A percentile compares a stretch with the other conserved stretches of the same genome.
These are phyloP conservation scores for Candida namnaoensis DNA, from an alignment of 805 yeast genomes.

Conservation along the genomic window DNA sequence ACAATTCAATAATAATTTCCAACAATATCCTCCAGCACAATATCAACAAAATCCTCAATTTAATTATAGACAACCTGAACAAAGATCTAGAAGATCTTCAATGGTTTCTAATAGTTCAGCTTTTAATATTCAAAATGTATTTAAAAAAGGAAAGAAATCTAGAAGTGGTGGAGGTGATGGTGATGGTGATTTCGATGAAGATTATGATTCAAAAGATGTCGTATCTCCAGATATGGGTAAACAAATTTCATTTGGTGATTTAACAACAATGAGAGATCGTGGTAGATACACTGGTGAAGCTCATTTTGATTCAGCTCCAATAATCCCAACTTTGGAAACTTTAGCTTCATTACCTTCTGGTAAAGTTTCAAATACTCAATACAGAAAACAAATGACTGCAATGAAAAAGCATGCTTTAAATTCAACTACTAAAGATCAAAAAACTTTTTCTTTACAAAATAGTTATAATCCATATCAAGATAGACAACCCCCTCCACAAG, in stretches of 20 bases:
- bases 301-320: slow-evolving; percentile 54
- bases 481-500: neutral
- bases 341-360: slow-evolving; percentile 12
- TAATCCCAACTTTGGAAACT: slow-evolving; percentile 59
- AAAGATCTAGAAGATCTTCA: slow-evolving; percentile 13
- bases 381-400: slow-evolving; percentile 61
- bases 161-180: slow-evolving; percentile 15
- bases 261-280: slow-evolving; percentile 53
- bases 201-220: slow-evolving; percentile 29
- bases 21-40: neutral
- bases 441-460: slow-evolving; percentile 36
- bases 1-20: neutral
- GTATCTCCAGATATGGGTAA: slow-evolving; percentile 22
- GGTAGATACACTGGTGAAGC: slow-evolving; percentile 53
- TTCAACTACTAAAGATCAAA: slow-evolving; percentile 30
- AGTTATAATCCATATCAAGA: slow-evolving; percentile 14
- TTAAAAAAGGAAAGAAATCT: slow-evolving; percentile 6
- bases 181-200: slow-evolving; percentile 24
- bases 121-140: slow-evolving; percentile 3
- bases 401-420: slow-evolving; percentile 51
- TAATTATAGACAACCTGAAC: neutral
- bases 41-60: neutral
- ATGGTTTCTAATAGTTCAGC: slow-evolving; percentile 7
- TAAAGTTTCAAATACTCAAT: slow-evolving; percentile 44
- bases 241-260: slow-evolving; percentile 52